phyloP scores from a whole-genome alignment of 2,329 filamentous ascomycete genomes.

The Apiospora malaysiana region DNA sequence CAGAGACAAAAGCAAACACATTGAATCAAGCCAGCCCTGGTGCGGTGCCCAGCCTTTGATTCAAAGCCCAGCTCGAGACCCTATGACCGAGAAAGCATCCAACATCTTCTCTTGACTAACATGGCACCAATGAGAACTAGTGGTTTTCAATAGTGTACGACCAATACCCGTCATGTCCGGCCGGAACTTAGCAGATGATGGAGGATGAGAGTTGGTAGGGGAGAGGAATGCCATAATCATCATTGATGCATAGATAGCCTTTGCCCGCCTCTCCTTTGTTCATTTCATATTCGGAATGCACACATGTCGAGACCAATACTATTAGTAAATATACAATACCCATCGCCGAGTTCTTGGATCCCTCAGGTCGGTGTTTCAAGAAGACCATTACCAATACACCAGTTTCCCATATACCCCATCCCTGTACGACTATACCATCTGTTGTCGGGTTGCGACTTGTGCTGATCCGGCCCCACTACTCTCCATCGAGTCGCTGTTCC shows the following conservation, averaged over 20 bases:
- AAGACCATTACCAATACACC: neutral
- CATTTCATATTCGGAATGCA: neutral
- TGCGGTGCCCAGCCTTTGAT: neutral
- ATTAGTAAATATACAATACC: neutral
- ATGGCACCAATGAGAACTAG: constrained; percentile 1
- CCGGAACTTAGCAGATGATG: neutral
- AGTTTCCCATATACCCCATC: neutral
- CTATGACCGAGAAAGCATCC: neutral
- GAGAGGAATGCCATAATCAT: neutral
- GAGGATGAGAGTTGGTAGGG: neutral
- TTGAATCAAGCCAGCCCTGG: neutral
- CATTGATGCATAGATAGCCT: neutral
- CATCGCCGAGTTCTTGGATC: neutral
- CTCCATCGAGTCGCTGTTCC: neutral
- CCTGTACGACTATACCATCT: constrained; percentile 14
- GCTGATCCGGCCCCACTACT: constrained; percentile 2
- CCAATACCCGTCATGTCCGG: neutral
- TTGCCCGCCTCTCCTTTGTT: neutral
- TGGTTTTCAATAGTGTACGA: neutral
- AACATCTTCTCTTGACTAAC: neutral
- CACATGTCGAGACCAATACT: neutral
- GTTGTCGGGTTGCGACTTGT: neutral
- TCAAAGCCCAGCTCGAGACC: neutral
- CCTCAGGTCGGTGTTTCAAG: neutral
- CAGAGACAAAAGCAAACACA: neutral